phyloP scores from a whole-genome alignment of 129 eudicot genomes.

The Dittrichia graveolens region DNA sequence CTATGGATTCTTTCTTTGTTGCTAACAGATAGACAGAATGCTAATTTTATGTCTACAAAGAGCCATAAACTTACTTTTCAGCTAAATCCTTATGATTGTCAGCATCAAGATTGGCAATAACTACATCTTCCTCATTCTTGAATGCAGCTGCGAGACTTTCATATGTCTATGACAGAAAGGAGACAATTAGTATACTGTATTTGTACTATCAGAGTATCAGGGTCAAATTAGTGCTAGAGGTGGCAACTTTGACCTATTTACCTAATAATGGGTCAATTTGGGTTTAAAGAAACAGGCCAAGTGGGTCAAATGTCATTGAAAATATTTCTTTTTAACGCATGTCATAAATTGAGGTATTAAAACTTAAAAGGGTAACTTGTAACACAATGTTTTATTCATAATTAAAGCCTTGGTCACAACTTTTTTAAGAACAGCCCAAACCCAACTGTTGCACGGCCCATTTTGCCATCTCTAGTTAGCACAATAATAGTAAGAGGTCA shows the following conservation, averaged over 20 bases:
- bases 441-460: neutral
- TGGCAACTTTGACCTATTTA: no score
- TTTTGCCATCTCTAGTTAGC: neutral
- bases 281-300: no score
- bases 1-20: neutral
- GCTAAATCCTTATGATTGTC: conserved; percentile 80
- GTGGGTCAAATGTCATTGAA: no score
- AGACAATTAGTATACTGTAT: conserved; percentile 9
- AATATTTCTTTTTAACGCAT: neutral
- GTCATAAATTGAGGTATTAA: neutral
- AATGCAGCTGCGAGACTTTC: conserved; percentile 94
- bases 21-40: neutral
- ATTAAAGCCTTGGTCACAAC: no score
- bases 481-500: conserved; percentile 15
- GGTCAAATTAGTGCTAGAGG: no score
- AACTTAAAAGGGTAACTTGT: no score
- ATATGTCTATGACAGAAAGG: conserved; percentile 51
- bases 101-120: conserved; percentile 94
- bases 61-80: conserved; percentile 61
- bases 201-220: neutral
- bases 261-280: no score
- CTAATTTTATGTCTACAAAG: conserved; percentile 9
- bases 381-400: no score
- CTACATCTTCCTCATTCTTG: conserved; percentile 76
- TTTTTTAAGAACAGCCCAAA: neutral